These are phyloP conservation scores for Penicillium macrosclerotiorum DNA, from an alignment of 495 filamentous ascomycete genomes.

Conservation along the genomic window DNA sequence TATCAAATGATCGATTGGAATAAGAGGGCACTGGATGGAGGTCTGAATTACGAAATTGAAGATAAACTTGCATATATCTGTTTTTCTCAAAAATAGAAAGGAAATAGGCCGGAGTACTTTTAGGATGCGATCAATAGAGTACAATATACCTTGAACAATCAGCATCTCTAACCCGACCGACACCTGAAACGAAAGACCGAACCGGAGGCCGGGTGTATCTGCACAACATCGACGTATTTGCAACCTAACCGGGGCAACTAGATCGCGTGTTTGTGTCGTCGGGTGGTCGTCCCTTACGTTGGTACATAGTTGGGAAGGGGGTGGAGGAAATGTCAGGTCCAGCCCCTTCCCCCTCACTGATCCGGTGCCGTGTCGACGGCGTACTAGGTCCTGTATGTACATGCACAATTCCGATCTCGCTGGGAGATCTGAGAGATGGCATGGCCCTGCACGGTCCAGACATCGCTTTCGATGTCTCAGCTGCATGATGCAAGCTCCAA, in stretches of 20 bases:
- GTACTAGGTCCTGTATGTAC: no score
- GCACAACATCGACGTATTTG: constrained; percentile 10
- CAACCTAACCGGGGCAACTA: constrained; percentile 13
- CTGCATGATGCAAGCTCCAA: constrained; percentile 20
- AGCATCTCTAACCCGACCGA: constrained; percentile 3
- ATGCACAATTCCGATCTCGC: constrained; percentile 8
- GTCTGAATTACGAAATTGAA: no score
- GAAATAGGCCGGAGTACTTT: no score
- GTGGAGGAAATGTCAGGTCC: constrained; percentile 1
- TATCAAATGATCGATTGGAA: no score
- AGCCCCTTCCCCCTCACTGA: constrained; percentile 15
- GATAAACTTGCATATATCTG: background rate
- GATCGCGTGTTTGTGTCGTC: constrained; percentile 9
- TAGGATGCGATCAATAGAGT: no score
- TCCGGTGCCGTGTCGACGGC: background rate
- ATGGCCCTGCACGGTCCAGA: constrained; percentile 11
- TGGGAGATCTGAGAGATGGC: constrained; percentile 6
- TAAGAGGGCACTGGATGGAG: no score
- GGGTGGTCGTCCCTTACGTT: constrained; percentile 23
- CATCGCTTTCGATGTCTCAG: constrained; percentile 14
- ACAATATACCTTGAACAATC: constrained; percentile 2
- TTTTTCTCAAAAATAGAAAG: no score
- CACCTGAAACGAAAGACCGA: constrained; percentile 14
- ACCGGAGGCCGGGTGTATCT: constrained; percentile 1
- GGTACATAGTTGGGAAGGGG: constrained; percentile 7